Base-by-base conservation (phyloP, 768 basidiomycete species). In the Suillus tomentosus region DNA sequence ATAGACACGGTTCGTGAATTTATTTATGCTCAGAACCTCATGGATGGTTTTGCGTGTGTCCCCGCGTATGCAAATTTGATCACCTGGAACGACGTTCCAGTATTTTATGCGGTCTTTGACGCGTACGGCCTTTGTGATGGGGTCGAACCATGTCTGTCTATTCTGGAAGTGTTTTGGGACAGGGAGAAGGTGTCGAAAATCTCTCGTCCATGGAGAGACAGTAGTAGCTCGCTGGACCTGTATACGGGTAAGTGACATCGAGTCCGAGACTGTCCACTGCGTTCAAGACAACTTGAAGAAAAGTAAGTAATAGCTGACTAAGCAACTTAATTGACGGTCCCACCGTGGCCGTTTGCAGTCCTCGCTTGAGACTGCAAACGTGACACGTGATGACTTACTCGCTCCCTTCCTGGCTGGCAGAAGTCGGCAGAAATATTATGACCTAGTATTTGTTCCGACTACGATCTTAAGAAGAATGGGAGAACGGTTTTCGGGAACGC, bases 1-100 rank as follows among this genome's bases (percentile, higher is more conserved):
- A 79, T 86, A 72, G 77, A 91, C 74, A 78, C 83, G 75, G 74
- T 93, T 94, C 72, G 83, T 86, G 66, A 90, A 79, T 73, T 82
- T 84, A 77, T 94, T 91, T 62, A 94, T 86, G 75, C 83, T 86
- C 64, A 86, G 76, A 42, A 95, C 91, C 71, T 93, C 88, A 54
- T 86, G 85, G 40, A 93, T 70, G 17, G 77, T 82, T 48, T 81
- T 84, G 34, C 80, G 79, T 65, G 80, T 79, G 74, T 92, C 88
- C 31, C 90, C 89, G 8, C 85, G 82, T 62, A 93, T 66, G 58
- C 89, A 84, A 70, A 95, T 85, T 61, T 83, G 84, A 78, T 95
- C 93, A 8, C 93, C 93, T 6, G 94, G 91, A 40, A 92, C 88
- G 65, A 95, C 84, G 71, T 94, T 95, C 93, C 93, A 95, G 72